A percentile compares a stretch with the other conserved stretches of the same genome.
Evolutionary conservation across 73 alveolate species (phyloP).

Genomic region (Paramecium primaurelia): DNA sequence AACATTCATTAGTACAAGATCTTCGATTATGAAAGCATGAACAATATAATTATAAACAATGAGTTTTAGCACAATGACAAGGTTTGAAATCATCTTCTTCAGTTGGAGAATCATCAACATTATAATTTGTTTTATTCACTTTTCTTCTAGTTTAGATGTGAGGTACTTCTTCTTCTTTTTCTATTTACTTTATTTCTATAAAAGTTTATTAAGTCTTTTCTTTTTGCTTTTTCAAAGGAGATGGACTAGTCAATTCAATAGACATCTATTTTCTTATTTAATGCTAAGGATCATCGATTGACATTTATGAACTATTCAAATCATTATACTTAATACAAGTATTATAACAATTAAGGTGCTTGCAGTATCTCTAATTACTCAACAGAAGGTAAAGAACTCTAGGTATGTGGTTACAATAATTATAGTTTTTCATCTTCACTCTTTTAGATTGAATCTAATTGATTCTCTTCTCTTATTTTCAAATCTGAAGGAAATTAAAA

Average conservation of each 20-base stretch:
- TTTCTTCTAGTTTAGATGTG: background rate
- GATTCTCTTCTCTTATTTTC: background rate
- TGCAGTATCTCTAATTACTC: background rate
- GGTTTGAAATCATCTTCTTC: background rate
- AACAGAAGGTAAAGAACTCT: background rate
- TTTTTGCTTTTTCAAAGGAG: background rate
- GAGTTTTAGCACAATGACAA: slow-evolving; percentile 7
- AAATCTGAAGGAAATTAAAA: background rate
- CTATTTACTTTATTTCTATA: background rate
- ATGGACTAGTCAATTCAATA: background rate
- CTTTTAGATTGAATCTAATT: background rate
- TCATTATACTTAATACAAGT: background rate
- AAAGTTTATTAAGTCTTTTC: background rate
- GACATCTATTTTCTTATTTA: background rate
- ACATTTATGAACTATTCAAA: background rate
- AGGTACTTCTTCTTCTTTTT: background rate
- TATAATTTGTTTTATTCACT: slow-evolving; percentile 6
- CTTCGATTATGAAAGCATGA: slow-evolving; percentile 27
- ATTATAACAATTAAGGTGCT: background rate
- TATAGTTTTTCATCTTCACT: background rate
- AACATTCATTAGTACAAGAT: background rate
- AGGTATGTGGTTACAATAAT: background rate
- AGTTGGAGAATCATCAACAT: slow-evolving; percentile 47
- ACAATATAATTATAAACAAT: slow-evolving; percentile 17
- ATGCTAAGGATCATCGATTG: background rate